Base-by-base conservation (phyloP, 2,329 filamentous ascomycete species). In the Septoria petroselini region DNA sequence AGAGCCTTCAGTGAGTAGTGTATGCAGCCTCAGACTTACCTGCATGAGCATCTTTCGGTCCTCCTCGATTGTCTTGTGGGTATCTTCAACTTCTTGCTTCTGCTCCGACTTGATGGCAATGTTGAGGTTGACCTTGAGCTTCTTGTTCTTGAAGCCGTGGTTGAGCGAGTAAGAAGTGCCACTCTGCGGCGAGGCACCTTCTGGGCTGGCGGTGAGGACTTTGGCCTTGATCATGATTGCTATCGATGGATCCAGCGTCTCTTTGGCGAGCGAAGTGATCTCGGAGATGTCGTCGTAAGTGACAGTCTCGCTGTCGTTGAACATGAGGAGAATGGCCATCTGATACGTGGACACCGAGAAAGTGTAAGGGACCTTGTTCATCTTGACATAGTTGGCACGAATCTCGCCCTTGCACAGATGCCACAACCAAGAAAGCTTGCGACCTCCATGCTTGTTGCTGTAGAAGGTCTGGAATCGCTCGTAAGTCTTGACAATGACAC, bases 31-130 rank as follows among this genome's bases (percentile, higher is more conserved):
- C 49, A 47, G 58, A 77, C 85, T 71, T 80, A 95, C 91, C 84
- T 98, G 93, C 68, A 97, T 86, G 52, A 98, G 81, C 54, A 98
- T 77, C 73, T 97, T 97, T 55, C 93, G 82, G 70, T 98, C 93
- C 72, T 98, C 93, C 74, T 98, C 93, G 62, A 98, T 96, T 2
- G 90, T 97, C 82, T 98, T 98, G 77, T 97, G 95, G 5, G 93
- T 98, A 68, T 98, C 93, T 55, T 89, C 91, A 58, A 90, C 86
- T 70, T 98, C 93, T 58, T 93, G 88, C 78, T 96, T 97, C 66
- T 91, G 85, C 73, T 98, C 94, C 27, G 90, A 87, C 74, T 95
- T 91, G 73, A 95, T 91, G 50, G 84, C 86, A 47, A 97, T 85
- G 70, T 98, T 98, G 46, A 98, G 77, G 66, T 98, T 98, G 63